These are phyloP conservation scores for Tubosaeta sp. DNA, from an alignment of 768 basidiomycete species.

Conservation along the genomic window DNA sequence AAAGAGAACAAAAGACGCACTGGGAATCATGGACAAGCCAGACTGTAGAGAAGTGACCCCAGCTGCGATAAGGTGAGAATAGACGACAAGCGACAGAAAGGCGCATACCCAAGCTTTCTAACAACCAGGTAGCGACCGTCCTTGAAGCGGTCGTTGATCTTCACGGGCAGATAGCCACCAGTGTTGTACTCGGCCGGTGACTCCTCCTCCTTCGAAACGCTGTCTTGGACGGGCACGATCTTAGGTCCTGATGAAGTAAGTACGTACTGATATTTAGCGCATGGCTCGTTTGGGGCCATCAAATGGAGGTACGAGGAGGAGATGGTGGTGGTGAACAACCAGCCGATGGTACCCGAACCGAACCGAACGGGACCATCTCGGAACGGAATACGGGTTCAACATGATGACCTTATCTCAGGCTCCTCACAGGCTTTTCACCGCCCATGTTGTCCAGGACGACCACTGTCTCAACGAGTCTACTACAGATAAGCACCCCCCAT, in stretches of 20 bases:
- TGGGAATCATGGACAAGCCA: conserved; percentile 81
- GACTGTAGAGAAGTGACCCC: conserved; percentile 95
- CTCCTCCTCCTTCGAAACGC: conserved; percentile 71
- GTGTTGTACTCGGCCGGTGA: conserved; percentile 79
- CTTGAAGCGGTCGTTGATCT: conserved; percentile 81
- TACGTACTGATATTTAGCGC: conserved; percentile 74
- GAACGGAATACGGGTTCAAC: conserved; percentile 8
- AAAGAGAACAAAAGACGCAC: conserved; percentile 41
- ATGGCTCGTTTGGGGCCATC: conserved; percentile 67
- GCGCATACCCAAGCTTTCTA: conserved; percentile 78
- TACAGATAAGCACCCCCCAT: background rate
- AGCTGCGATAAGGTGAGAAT: conserved; percentile 41
- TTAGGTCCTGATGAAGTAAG: conserved; percentile 62
- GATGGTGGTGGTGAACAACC: background rate
- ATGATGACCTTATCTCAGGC: background rate
- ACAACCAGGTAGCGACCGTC: conserved; percentile 80
- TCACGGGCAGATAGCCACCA: conserved; percentile 78
- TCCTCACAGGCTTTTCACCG: background rate
- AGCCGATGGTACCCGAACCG: conserved; percentile 16
- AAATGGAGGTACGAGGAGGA: conserved; percentile 6
- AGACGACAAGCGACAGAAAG: background rate
- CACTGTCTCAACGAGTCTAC: background rate
- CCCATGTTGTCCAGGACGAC: conserved; percentile 1
- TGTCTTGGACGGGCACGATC: conserved; percentile 66
- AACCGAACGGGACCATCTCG: conserved; percentile 16